A percentile compares a stretch with the other conserved stretches of the same genome.
Evolutionary conservation across 73 alveolate genomes (phyloP).

Genomic region (Paramecium caudatum): DNA sequence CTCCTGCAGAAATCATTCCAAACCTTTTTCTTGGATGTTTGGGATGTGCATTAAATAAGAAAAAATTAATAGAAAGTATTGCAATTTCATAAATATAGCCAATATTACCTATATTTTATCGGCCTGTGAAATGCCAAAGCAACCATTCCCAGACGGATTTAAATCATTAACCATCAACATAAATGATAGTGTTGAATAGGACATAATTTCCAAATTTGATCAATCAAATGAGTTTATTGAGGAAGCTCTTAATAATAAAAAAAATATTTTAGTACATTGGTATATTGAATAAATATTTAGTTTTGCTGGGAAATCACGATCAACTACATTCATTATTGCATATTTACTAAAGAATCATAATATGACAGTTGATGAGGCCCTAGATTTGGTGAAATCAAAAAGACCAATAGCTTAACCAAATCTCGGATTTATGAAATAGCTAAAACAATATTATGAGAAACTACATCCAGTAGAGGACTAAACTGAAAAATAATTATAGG

Average conservation of each 20-base stretch:
- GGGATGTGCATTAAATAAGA: slow-evolving; percentile 61
- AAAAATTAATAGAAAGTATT: slow-evolving; percentile 30
- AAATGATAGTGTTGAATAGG: slow-evolving; percentile 17
- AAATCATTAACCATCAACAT: not conserved
- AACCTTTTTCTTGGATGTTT: slow-evolving; percentile 32
- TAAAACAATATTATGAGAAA: not conserved
- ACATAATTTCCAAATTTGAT: slow-evolving; percentile 29
- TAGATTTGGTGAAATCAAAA: slow-evolving; percentile 25
- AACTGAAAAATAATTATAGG: not conserved
- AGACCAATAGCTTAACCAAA: slow-evolving; percentile 26
- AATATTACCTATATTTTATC: not conserved
- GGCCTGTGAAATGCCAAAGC: slow-evolving; percentile 56
- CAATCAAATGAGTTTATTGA: slow-evolving; percentile 32
- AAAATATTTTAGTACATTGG: slow-evolving; percentile 52
- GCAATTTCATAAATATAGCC: not conserved
- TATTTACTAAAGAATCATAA: slow-evolving; percentile 27
- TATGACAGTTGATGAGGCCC: not conserved
- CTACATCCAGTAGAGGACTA: not conserved
- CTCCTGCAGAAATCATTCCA: slow-evolving; percentile 39
- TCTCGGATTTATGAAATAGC: not conserved
- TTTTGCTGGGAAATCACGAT: slow-evolving; percentile 50
- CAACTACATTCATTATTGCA: slow-evolving; percentile 50
- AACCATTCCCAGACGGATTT: not conserved
- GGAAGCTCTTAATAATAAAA: not conserved
- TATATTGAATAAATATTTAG: not conserved